Evolutionary conservation across 331 rosid genomes (phyloP).

Genomic region (Rosa hybrid): DNA sequence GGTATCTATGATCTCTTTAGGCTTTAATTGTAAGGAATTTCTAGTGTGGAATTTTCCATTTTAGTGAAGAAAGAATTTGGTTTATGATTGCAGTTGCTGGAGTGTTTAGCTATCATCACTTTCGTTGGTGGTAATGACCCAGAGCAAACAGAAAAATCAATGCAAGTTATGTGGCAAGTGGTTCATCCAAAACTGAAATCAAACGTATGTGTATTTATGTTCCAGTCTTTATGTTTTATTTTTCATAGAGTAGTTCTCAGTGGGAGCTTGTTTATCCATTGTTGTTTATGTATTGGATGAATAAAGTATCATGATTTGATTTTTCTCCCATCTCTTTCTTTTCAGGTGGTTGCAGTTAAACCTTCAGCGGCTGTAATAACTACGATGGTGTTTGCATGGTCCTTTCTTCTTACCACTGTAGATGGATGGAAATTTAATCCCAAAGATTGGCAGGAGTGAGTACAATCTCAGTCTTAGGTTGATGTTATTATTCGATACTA

Average conservation of each 20-base stretch:
- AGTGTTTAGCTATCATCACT: constrained; percentile 83
- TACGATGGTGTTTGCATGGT: constrained; percentile 79
- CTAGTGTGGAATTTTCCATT: background rate
- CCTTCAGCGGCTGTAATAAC: constrained; percentile 62
- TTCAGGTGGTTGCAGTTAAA: constrained; percentile 74
- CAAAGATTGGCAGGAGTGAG: constrained; percentile 86
- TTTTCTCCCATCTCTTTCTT: background rate
- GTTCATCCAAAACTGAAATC: constrained; percentile 79
- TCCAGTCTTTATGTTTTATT: background rate
- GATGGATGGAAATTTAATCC: constrained; percentile 60
- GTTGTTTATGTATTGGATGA: background rate
- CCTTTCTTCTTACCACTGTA: constrained; percentile 87
- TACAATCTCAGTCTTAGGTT: constrained; percentile 8
- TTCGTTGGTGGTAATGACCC: constrained; percentile 80
- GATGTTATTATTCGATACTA: background rate
- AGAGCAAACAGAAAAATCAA: constrained; percentile 82
- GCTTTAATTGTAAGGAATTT: background rate
- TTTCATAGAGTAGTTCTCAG: background rate
- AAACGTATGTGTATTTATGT: constrained; percentile 54
- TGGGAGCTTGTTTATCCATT: background rate
- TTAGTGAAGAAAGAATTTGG: constrained; percentile 18
- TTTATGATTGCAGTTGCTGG: constrained; percentile 63
- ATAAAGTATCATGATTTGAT: background rate
- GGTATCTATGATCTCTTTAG: constrained; percentile 38
- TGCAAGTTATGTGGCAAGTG: constrained; percentile 94